Percentiles rank a stretch among this genome's conserved stretches.
Evolutionary conservation across 495 filamentous ascomycete genomes (phyloP).

Genomic region (Xylaria telfairii): DNA sequence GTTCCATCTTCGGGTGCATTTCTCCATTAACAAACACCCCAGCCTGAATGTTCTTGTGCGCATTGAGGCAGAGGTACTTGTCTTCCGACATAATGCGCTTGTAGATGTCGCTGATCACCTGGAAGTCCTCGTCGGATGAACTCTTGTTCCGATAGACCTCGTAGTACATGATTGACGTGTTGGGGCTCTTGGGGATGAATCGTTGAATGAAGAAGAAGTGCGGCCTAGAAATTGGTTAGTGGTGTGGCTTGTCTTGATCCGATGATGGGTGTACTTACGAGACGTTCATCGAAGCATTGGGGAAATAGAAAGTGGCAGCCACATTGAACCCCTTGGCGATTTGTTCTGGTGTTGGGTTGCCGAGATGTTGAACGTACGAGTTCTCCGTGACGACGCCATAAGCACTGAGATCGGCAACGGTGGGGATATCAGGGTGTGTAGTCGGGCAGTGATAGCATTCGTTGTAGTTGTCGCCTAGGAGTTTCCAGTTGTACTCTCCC

Average conservation of each 20-base stretch:
- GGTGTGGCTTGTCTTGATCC: not conserved
- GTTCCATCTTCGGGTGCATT: conserved; percentile 52
- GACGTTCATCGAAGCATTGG: conserved; percentile 52
- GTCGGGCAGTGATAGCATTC: conserved; percentile 61
- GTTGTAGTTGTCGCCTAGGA: conserved; percentile 56
- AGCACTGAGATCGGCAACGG: conserved; percentile 48
- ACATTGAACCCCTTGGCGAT: conserved; percentile 37
- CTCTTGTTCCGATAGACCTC: conserved; percentile 58
- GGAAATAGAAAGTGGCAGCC: conserved; percentile 54
- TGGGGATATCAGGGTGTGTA: conserved; percentile 54
- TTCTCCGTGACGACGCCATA: conserved; percentile 51
- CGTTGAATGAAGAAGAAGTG: conserved; percentile 58
- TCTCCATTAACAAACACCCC: conserved; percentile 55
- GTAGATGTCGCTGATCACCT: conserved; percentile 48
- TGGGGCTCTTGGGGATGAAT: conserved; percentile 50
- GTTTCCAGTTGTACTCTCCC: conserved; percentile 60
- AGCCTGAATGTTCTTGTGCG: conserved; percentile 53
- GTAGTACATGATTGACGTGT: conserved; percentile 48
- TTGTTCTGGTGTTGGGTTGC: conserved; percentile 43
- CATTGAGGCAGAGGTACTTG: conserved; percentile 48
- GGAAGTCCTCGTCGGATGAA: conserved; percentile 51
- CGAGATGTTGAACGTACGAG: conserved; percentile 51
- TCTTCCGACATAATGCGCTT: conserved; percentile 55
- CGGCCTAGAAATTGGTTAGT: conserved; percentile 40
- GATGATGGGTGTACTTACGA: conserved; percentile 46